phyloP scores from a whole-genome alignment of 305 asterid species.

The Fraxinus nigra region DNA sequence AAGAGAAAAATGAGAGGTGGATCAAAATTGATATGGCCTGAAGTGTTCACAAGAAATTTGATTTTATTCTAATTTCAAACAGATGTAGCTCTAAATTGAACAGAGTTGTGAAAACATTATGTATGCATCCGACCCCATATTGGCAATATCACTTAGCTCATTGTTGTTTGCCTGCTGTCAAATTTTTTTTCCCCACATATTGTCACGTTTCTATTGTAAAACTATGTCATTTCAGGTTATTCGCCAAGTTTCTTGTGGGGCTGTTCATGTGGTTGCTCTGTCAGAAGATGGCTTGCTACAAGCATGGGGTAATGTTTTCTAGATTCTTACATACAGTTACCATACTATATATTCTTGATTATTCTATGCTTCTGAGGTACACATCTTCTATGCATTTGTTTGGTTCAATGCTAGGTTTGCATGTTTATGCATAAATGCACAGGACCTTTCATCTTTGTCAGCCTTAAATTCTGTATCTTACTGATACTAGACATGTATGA shows the following conservation, averaged over 20 bases:
- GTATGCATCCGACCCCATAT: background rate
- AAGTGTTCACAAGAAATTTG: background rate
- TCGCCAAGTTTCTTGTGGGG: slow-evolving; percentile 95
- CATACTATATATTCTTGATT: slow-evolving; percentile 9
- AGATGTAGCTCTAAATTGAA: background rate
- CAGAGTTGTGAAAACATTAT: background rate
- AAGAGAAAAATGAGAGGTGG: background rate
- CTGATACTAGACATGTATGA: slow-evolving; percentile 19
- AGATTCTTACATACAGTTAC: slow-evolving; percentile 2
- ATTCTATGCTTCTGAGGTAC: background rate
- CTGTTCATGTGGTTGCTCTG: slow-evolving; percentile 88
- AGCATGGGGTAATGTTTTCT: slow-evolving; percentile 75
- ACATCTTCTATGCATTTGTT: slow-evolving; percentile 14
- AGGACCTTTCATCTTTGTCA: slow-evolving; percentile 8
- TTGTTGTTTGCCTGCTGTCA: background rate
- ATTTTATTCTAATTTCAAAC: background rate
- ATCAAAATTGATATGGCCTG: background rate
- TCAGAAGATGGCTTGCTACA: slow-evolving; percentile 93
- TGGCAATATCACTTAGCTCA: background rate
- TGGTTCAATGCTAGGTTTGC: slow-evolving; percentile 16
- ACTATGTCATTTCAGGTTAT: slow-evolving; percentile 55
- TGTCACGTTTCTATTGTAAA: background rate
- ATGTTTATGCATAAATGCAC: slow-evolving; percentile 7
- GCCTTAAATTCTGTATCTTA: slow-evolving; percentile 13
- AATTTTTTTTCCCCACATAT: background rate